Evolutionary conservation across 257 asterid genomes (phyloP), one percentile per base, ranked within the genome.

Genomic region (Solanum medicagineum): DNA sequence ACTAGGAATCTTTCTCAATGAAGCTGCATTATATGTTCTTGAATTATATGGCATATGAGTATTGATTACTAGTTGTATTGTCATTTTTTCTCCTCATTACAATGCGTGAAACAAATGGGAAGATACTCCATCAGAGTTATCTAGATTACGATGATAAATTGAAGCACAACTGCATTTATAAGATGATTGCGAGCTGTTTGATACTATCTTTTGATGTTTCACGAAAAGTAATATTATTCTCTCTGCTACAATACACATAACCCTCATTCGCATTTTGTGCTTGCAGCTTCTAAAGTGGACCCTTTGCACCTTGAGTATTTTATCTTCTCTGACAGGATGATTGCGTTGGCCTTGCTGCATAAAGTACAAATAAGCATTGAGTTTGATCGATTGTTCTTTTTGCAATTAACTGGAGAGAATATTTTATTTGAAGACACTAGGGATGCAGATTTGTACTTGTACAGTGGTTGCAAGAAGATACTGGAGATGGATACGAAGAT

Each of bases 281-380:
- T 85, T 91, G 93, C 96, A 96, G 98, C 95, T 40, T 96, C 98
- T 54, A 92, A 90, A 88, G 98, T 96, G 93, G 94, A 96, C 87
- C 97, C 97, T 7, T 45, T 94, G 93, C 97, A 94, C 91, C 97
- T 92, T 26, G 92, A 94, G 75, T 96, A 96, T 87, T 96, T 93
- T 88, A 29, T 75, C 85, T 85, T 62, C 69, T 62, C 8, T 4
- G 8, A 9, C 17, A 10, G 69, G 69, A 62, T 62, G 69, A 62
- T 22, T 62, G 36, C 8, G 0, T 22, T 62, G 69, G 17, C 69
- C 36, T 62, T 62, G 16, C 10, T 22, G 8, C 69, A 62, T 62
- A 22, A 7, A n/a, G 36, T 62, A 22, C 69, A 62, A 62, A 22
- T 62, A 22, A n/a, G 32, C 1, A 62, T 22, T 62, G 1, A 1